Evolutionary conservation across 257 asterid species (phyloP).

Genomic region (Ocimum tenuiflorum): DNA sequence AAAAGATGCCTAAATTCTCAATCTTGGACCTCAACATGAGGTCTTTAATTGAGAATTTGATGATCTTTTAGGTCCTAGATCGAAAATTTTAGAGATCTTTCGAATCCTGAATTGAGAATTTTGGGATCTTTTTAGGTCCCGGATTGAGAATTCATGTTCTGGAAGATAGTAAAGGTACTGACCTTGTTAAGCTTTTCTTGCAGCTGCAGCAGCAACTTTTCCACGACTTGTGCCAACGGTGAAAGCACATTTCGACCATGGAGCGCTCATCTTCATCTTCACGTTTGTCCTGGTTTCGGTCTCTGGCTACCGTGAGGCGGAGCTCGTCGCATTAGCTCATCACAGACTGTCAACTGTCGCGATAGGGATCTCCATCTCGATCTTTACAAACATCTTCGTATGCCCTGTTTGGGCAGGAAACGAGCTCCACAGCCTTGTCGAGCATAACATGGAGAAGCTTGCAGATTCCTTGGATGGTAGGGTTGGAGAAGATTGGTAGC

Average conservation of each 20-base stretch:
- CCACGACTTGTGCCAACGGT: slow-evolving; percentile 56
- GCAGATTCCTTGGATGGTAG: slow-evolving; percentile 77
- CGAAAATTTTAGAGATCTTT: no score
- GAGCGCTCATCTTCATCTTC: slow-evolving; percentile 60
- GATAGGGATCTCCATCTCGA: slow-evolving; percentile 57
- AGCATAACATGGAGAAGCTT: slow-evolving; percentile 45
- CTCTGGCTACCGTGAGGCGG: slow-evolving; percentile 64
- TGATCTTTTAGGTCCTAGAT: no score
- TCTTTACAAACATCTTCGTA: slow-evolving; percentile 41
- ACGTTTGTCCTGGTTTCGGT: slow-evolving; percentile 59
- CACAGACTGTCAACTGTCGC: slow-evolving; percentile 54
- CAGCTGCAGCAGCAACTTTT: slow-evolving; percentile 63
- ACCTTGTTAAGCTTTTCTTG: slow-evolving; percentile 21
- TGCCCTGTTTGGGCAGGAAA: slow-evolving; percentile 72
- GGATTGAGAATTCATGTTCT: no score
- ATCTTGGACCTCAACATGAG: no score
- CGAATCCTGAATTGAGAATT: no score
- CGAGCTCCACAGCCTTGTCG: slow-evolving; percentile 53
- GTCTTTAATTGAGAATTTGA: no score
- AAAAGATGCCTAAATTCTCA: no score
- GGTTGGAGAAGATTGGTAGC: slow-evolving; percentile 27
- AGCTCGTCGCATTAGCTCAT: slow-evolving; percentile 50
- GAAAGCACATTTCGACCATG: slow-evolving; percentile 63
- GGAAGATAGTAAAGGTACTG: background rate
- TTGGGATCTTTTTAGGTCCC: no score